A percentile compares a stretch with the other conserved stretches of the same genome.
phyloP scores from a whole-genome alignment of 208 protist species.

The Entamoeba nuttalli region DNA sequence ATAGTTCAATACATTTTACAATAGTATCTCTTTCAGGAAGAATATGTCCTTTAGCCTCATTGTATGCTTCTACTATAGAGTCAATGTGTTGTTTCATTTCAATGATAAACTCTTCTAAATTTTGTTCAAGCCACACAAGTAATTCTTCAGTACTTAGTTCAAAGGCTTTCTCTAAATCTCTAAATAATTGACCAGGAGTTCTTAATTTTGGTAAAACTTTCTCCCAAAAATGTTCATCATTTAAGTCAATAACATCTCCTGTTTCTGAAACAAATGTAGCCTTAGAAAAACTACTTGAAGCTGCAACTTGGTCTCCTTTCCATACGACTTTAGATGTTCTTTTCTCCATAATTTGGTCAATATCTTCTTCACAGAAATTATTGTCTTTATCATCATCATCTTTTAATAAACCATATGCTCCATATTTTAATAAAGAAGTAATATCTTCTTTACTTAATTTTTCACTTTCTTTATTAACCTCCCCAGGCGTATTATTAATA shows the following conservation, averaged over 20 bases:
- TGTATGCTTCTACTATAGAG: neutral
- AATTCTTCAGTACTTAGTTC: neutral
- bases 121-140: neutral
- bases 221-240: neutral
- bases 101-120: neutral
- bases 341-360: conserved; percentile 1
- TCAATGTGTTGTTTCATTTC: neutral
- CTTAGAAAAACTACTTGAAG: neutral
- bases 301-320: neutral
- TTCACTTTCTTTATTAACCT: neutral
- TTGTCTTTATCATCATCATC: neutral
- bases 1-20: neutral
- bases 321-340: neutral
- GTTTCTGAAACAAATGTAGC: neutral
- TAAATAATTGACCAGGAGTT: neutral
- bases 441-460: neutral
- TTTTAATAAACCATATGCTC: neutral
- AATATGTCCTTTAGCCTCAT: neutral
- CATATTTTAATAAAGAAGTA: neutral
- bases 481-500: neutral
- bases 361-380: neutral
- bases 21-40: neutral
- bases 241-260: neutral
- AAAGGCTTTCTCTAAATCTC: neutral
- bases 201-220: neutral